Evolutionary conservation across 176 grass and related monocot species (phyloP).

Genomic region (Oryza officinalis): DNA sequence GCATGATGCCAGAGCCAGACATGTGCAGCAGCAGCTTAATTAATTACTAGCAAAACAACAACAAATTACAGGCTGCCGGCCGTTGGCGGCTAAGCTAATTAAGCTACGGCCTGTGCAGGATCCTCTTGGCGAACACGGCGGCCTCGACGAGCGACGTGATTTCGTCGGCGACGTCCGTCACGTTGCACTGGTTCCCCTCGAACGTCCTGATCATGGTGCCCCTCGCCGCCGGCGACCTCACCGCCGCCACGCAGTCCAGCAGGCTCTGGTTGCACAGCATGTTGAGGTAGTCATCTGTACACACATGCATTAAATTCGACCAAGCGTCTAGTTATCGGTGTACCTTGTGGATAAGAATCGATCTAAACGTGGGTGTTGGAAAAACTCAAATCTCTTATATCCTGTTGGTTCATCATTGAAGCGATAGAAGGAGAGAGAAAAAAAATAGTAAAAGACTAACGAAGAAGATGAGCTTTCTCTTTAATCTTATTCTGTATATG

Average conservation of each 20-base stretch:
- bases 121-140: constrained; percentile 57
- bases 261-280: constrained; percentile 84
- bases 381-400: too few species aligned
- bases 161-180: constrained; percentile 67
- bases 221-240: constrained; percentile 20
- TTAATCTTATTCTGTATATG: too few species aligned
- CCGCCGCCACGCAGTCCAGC: constrained; percentile 63
- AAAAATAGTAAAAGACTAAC: too few species aligned
- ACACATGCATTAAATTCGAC: too few species aligned
- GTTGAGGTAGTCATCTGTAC: constrained; percentile 87
- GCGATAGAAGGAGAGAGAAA: too few species aligned
- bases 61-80: not conserved
- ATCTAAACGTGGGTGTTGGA: too few species aligned
- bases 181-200: constrained; percentile 65
- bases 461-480: too few species aligned
- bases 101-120: constrained; percentile 63
- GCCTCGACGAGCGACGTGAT: constrained; percentile 69
- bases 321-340: too few species aligned
- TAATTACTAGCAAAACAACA: not conserved
- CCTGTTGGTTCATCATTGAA: too few species aligned
- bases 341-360: too few species aligned
- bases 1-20: not conserved
- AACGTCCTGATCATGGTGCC: constrained; percentile 45
- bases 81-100: too few species aligned
- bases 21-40: not conserved